These are phyloP conservation scores for Inga leiocalycina DNA, from an alignment of 306 rosid genomes.

Conservation along the genomic window DNA sequence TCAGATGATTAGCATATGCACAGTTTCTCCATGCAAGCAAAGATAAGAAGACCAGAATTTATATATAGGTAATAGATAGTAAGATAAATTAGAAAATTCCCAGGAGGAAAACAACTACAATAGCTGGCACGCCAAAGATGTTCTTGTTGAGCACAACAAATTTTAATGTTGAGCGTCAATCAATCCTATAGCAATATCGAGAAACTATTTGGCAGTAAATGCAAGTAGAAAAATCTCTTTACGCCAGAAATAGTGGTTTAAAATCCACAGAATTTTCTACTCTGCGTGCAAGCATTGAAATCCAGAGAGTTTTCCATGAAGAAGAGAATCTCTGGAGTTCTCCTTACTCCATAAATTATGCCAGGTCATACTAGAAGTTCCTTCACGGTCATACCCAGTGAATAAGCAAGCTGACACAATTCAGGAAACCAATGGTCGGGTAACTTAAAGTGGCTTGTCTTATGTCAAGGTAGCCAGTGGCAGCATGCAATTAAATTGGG, in stretches of 20 bases:
- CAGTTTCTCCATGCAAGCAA: neutral
- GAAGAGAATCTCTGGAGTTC: neutral
- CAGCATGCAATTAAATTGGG: neutral
- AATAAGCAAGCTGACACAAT: neutral
- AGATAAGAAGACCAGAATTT: neutral
- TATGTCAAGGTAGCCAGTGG: neutral
- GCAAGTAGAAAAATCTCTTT: neutral
- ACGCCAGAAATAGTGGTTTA: neutral
- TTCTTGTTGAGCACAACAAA: neutral
- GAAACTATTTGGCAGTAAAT: neutral
- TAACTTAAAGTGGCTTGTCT: neutral
- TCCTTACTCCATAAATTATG: neutral
- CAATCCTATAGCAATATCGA: neutral
- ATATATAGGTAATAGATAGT: neutral
- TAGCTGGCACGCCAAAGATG: neutral
- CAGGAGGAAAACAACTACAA: neutral
- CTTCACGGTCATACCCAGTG: neutral
- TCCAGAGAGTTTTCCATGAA: neutral
- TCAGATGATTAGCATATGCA: neutral
- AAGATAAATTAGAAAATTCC: neutral
- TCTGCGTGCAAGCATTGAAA: neutral
- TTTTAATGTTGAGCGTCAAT: neutral
- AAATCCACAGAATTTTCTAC: constrained; percentile 3
- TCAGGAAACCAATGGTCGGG: neutral
- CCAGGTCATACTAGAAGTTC: neutral